Base-by-base conservation (phyloP, 129 eudicot genomes). In the Saposhnikovia divaricata region DNA sequence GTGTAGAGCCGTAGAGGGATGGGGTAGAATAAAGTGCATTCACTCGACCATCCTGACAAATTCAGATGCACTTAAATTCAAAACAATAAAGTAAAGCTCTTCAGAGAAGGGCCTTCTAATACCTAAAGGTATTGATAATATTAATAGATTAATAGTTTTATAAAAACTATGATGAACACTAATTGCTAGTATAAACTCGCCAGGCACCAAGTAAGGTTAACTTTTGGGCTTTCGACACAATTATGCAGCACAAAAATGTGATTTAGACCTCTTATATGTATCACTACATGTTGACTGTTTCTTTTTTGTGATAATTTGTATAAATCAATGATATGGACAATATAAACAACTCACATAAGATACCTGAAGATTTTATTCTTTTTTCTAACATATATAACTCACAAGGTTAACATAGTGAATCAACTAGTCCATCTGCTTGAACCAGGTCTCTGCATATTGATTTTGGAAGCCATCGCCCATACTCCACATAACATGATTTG, bases 401-500 rank as follows among this genome's bases (percentile, higher is more conserved):
- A 88, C 97, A 93, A 80, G 87, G 81, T 91, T 93, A 78, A 93
- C 97, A 76, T 93, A 87, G 84, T 93, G 96, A 79, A 93, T 91
- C 74, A 93, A 85, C 81, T 93, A 91, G 86, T 93, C 98, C 97
- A 93, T 88, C 53, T 93, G 88, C 89, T 88, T 93, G 92, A 93
- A 93, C 98, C 98, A 93, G 46, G 96, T 79, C 86, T 93, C 96
- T 13, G 97, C 98, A 87, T 93, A 91, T 82, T 90, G 96, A 86
- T 91, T 91, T 78, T 85, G 85, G 80, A 93, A 93, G 83, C 91
- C 98, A 50, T 91, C 98, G 51, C 98, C 98, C 98, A 93, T 93
- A 14, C 96, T 93, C 97, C 98, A 93, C 98, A 93, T 93, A 48
- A 93, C 81, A 84, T 93, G 98, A 85, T 93, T 91, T 48, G 93